phyloP scores from a whole-genome alignment of 169 alveolate species.

The Plasmodium berghei region DNA sequence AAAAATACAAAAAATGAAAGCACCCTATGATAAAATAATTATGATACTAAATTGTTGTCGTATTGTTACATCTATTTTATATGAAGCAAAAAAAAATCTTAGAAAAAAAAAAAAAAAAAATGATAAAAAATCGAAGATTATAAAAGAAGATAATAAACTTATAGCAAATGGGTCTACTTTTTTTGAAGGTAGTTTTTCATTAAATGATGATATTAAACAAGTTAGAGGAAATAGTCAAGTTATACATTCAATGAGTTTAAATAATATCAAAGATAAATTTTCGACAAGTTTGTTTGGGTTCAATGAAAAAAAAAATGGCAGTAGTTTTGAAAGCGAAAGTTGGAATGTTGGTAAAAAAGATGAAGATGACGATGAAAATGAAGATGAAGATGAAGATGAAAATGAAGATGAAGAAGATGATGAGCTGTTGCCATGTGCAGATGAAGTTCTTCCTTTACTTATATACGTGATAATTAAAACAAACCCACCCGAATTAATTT shows the following conservation, averaged over 20 bases:
- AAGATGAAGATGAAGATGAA: neutral
- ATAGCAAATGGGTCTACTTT: too few relatives aligned
- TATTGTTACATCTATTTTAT: constrained; percentile 79
- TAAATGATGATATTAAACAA: too few relatives aligned
- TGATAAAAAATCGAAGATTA: neutral
- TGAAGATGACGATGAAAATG: neutral
- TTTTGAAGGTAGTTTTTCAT: too few relatives aligned
- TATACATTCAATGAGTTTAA: too few relatives aligned
- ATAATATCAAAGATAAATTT: too few relatives aligned
- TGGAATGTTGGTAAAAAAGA: neutral
- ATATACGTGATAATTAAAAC: constrained; percentile 86
- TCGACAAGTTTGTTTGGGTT: too few relatives aligned
- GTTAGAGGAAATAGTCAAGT: too few relatives aligned
- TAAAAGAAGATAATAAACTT: neutral
- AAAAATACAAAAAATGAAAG: constrained; percentile 73
- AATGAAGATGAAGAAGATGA: neutral
- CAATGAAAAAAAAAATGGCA: too few relatives aligned
- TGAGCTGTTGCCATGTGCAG: constrained; percentile 86
- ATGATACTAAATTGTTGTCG: constrained; percentile 84
- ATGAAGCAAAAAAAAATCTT: constrained; percentile 60
- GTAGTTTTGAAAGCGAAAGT: neutral
- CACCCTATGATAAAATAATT: constrained; percentile 86
- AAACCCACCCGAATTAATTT: constrained; percentile 87
- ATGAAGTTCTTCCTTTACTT: constrained; percentile 88
- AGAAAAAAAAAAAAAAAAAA: constrained; percentile 5